Base-by-base conservation (phyloP, 139 green algal genomes). In the Gonium pectorale region DNA sequence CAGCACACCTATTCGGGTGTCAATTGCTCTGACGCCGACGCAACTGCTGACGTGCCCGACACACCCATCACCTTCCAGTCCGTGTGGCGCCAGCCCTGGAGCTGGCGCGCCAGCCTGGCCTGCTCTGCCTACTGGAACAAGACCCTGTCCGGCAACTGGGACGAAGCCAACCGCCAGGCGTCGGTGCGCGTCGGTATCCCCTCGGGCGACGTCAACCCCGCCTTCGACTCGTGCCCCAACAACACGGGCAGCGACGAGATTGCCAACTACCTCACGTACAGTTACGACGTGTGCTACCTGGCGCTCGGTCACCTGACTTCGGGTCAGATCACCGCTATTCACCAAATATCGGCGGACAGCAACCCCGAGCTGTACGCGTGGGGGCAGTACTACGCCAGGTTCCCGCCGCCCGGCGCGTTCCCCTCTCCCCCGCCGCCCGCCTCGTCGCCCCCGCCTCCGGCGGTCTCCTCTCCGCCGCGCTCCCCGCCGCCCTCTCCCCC, bases 281-380 rank as follows among this genome's bases (percentile, higher is more conserved):
- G 31, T 3, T 66, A 67, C 72, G 52, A 68, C 72, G 21, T 52
- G 35, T 80, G 72, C 72, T 37, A 54, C 7, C 51, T 67, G 52
- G 51, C 52, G 13, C 3, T 80, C 52, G 72, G 72, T 24, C 72
- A 80, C 35, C 51, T 80, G 35, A 68, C 72, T 8, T 19, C 17
- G 35, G 52, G 52, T 9, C 72, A 80, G 72, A 54, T 80, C 52
- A 3, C 51, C n/a, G 52, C 35, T 9, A 67, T 80, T 33, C 72
- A 80, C 72, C 17, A 31, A 26, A 80, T 80, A 51, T 68, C 72
- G 8, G 26, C 51, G 24, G 3, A 67, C n/a, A 38, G 2, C n/a
- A 80, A 80, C 72, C 72, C 72, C 51, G 38, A 24, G 51, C 35
- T 80, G 37, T 80, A 80, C 72, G 37, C 26, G 0, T 67, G 51